Conservation (phyloP, 352 stramenopile species). For the Achlya hypogyna region DNA sequence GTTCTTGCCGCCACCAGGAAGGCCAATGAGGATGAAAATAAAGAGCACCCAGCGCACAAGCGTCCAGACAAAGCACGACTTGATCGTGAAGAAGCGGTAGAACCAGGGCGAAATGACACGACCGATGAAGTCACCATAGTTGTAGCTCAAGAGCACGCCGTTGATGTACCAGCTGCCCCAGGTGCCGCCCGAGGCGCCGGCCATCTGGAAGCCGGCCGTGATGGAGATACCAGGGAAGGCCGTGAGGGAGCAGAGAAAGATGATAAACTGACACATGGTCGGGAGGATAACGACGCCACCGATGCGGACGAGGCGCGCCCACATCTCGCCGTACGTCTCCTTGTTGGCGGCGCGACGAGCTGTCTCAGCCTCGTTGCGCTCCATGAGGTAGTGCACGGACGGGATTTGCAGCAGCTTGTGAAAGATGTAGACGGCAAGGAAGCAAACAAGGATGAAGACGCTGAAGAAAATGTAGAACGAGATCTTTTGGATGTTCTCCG, state of each 20-base stretch:
- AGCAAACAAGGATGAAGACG: conserved; percentile 40
- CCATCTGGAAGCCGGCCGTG: conserved; percentile 23
- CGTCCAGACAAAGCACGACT: conserved; percentile 33
- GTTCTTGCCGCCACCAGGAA: conserved; percentile 23
- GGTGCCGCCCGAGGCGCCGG: background rate
- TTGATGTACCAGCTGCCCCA: conserved; percentile 40
- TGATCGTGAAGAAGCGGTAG: conserved; percentile 49
- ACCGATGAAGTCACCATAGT: conserved; percentile 54
- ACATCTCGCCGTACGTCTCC: conserved; percentile 23
- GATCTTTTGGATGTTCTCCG: conserved; percentile 15
- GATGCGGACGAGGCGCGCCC: conserved; percentile 37
- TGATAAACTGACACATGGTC: conserved; percentile 37
- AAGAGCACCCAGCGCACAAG: conserved; percentile 40
- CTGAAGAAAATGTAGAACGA: conserved; percentile 61
- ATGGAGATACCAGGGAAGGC: conserved; percentile 48
- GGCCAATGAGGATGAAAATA: conserved; percentile 42
- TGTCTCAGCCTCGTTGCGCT: conserved; percentile 33
- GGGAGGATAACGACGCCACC: conserved; percentile 42
- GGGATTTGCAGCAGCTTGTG: conserved; percentile 26
- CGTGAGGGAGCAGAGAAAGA: conserved; percentile 48
- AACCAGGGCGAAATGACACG: conserved; percentile 38
- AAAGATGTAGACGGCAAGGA: conserved; percentile 42
- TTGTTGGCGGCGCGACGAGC: conserved; percentile 25
- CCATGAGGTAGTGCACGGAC: conserved; percentile 40
- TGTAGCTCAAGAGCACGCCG: conserved; percentile 45